A percentile compares a stretch with the other conserved stretches of the same genome.
Evolutionary conservation across 2,329 filamentous ascomycete species (phyloP).

Genomic region (Aspergillus niger): DNA sequence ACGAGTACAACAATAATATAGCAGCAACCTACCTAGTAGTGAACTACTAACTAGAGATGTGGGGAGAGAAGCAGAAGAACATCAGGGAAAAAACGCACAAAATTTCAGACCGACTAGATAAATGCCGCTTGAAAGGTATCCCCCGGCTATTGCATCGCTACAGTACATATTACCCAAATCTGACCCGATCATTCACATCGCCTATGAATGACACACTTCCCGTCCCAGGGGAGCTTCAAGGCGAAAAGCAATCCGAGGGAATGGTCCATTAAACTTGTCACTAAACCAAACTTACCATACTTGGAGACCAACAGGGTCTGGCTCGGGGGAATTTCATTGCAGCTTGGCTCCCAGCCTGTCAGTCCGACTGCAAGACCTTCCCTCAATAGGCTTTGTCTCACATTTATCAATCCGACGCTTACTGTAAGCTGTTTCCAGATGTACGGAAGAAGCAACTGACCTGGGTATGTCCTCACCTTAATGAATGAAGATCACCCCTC

Average conservation of each 20-base stretch:
- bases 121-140: not conserved
- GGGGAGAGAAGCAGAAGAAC: not conserved
- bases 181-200: not conserved
- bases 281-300: slow-evolving; percentile 23
- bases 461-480: not conserved
- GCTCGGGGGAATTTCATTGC: slow-evolving; percentile 13
- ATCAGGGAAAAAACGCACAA: not conserved
- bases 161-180: not conserved
- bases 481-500: not conserved
- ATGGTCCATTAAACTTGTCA: slow-evolving; percentile 15
- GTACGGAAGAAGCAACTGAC: not conserved
- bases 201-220: not conserved
- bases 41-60: not conserved
- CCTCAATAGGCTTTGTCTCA: not conserved
- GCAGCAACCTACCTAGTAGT: not conserved
- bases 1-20: slow-evolving; percentile 1
- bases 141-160: not conserved
- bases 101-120: not conserved
- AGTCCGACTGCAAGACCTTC: not conserved
- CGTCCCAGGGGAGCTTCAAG: not conserved
- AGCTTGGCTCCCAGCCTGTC: slow-evolving; percentile 9
- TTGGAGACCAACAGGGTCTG: slow-evolving; percentile 17
- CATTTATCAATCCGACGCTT: not conserved
- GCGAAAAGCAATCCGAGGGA: slow-evolving; percentile 1
- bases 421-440: not conserved